Percentiles rank a stretch among this genome's conserved stretches.
Evolutionary conservation across 345 rosid species (phyloP).

Genomic region (Barbarea vulgaris): DNA sequence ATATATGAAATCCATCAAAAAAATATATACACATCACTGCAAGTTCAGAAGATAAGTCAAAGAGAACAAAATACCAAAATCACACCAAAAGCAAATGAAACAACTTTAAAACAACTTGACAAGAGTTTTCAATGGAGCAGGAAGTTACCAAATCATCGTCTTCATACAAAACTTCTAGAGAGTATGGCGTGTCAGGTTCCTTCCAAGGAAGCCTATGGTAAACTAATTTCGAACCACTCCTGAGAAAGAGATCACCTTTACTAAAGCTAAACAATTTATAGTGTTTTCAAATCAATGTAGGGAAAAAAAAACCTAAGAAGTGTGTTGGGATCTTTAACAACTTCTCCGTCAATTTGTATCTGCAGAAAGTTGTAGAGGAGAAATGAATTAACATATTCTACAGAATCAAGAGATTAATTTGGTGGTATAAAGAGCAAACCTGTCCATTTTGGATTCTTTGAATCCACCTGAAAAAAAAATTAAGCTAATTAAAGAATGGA

Average conservation of each 20-base stretch:
- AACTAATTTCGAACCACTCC: constrained; percentile 62
- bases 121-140: neutral
- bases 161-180: constrained; percentile 62
- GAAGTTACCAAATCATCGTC: constrained; percentile 69
- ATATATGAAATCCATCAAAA: constrained; percentile 7
- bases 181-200: constrained; percentile 72
- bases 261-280: neutral
- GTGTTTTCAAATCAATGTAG: neutral
- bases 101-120: neutral
- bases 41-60: neutral
- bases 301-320: constrained; percentile 56
- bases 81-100: neutral
- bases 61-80: neutral
- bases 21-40: neutral
- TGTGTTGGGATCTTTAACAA: constrained; percentile 56
- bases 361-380: constrained; percentile 29
- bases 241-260: constrained; percentile 29
- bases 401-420: neutral
- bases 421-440: constrained; percentile 43
- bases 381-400: neutral
- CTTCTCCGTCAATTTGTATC: constrained; percentile 65
- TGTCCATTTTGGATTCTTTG: constrained; percentile 84
- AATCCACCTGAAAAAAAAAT: constrained; percentile 62
- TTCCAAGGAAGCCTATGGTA: constrained; percentile 92
- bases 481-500: neutral